Evolutionary conservation across 2,329 filamentous ascomycete genomes (phyloP).

Genomic region (Fusarium euwallaceae): DNA sequence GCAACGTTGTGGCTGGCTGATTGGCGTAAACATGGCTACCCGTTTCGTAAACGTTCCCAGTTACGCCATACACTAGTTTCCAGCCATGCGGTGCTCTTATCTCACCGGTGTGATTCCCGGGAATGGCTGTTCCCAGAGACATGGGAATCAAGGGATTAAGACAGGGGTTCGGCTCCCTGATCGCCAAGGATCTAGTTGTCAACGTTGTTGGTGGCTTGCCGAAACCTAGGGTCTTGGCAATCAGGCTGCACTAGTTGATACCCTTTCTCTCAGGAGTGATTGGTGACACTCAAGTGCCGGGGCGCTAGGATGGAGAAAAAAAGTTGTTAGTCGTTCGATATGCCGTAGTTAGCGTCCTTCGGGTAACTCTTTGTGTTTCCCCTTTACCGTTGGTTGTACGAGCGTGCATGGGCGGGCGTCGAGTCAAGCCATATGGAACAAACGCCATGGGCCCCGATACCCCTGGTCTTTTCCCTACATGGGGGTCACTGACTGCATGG

Average conservation of each 20-base stretch:
- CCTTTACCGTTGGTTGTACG: not conserved
- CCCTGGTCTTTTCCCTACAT: not conserved
- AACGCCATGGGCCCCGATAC: not conserved
- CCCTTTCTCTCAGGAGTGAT: not conserved
- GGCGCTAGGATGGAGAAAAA: not conserved
- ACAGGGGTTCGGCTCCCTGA: not conserved
- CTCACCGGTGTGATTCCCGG: not conserved
- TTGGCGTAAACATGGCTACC: not conserved
- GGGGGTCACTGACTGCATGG: not conserved
- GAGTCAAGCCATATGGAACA: not conserved
- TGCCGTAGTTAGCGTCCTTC: not conserved
- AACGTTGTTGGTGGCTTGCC: not conserved
- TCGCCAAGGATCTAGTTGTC: not conserved
- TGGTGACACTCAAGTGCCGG: not conserved
- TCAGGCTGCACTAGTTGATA: not conserved
- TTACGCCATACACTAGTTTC: not conserved
- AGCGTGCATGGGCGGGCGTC: not conserved
- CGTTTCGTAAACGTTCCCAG: not conserved
- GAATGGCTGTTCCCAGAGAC: not conserved
- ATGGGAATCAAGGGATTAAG: not conserved
- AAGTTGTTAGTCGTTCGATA: not conserved
- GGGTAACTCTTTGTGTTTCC: not conserved
- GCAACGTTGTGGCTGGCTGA: not conserved
- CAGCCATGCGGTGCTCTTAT: not conserved
- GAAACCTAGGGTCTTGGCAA: not conserved